Conservation (phyloP, 2,329 filamentous ascomycete species). For the Colletotrichum higginsianum region DNA sequence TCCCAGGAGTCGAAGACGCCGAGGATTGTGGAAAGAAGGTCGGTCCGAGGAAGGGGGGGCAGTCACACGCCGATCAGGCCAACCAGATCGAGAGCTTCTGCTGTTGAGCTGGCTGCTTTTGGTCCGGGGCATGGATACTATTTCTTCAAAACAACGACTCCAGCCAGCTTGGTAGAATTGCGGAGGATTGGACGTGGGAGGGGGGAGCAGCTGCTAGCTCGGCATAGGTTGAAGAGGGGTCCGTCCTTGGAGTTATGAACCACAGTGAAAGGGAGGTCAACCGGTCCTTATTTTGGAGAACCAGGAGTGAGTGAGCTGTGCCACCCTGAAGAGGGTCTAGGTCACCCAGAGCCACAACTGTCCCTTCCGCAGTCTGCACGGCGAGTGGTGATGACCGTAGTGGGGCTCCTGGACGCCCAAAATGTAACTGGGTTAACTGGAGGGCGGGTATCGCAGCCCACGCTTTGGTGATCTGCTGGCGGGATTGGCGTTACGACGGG, state of each 20-base stretch:
- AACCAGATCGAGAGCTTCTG: conserved; percentile 7
- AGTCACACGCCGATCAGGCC: background rate
- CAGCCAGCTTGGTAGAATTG: background rate
- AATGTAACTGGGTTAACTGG: conserved; percentile 17
- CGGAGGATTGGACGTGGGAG: background rate
- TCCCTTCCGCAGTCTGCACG: conserved; percentile 10
- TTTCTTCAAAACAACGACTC: conserved; percentile 6
- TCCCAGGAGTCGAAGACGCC: background rate
- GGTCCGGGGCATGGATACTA: conserved; percentile 29
- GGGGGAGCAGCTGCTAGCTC: conserved; percentile 1
- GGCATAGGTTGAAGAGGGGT: conserved; percentile 10
- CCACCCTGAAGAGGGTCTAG: conserved; percentile 24
- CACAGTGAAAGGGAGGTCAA: conserved; percentile 6
- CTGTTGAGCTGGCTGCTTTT: conserved; percentile 6
- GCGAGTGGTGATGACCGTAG: conserved; percentile 30
- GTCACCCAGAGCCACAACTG: conserved; percentile 35
- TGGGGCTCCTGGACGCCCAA: conserved; percentile 28
- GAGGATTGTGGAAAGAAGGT: conserved; percentile 3
- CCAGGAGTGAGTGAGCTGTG: conserved; percentile 11
- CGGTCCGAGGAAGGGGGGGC: conserved; percentile 1
- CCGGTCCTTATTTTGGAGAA: conserved; percentile 18
- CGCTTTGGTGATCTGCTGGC: conserved; percentile 29
- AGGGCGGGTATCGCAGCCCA: conserved; percentile 33
- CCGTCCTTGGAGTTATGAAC: conserved; percentile 6
- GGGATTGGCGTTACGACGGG: conserved; percentile 29